Percentiles rank a stretch among this genome's conserved stretches.
Conservation (phyloP, 345 rosid genomes). For the Gossypium herbaceum region DNA sequence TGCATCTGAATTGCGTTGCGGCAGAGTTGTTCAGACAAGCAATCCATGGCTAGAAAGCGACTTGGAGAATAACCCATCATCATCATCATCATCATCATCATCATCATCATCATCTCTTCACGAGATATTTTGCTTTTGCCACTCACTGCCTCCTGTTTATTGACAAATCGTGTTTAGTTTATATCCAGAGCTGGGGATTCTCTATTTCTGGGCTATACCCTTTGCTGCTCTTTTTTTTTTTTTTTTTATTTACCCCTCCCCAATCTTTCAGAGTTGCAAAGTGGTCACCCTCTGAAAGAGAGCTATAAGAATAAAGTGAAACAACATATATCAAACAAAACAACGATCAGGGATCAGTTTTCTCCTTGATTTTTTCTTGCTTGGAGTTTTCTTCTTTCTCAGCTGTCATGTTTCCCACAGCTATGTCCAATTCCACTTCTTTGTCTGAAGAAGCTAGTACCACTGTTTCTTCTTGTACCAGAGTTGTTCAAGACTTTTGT, state of each 20-base stretch:
- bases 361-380: slow-evolving; percentile 26
- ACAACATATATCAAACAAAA: slow-evolving; percentile 21
- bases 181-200: slow-evolving; percentile 42
- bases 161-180: slow-evolving; percentile 32
- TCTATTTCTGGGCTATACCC: slow-evolving; percentile 26
- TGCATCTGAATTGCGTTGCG: slow-evolving; percentile 36
- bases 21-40: slow-evolving; percentile 45
- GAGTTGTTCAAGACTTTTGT: slow-evolving; percentile 45
- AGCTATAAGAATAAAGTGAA: background rate
- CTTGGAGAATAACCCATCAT: slow-evolving; percentile 59
- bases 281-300: slow-evolving; percentile 15
- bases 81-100: too few species aligned
- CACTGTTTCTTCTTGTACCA: slow-evolving; percentile 50
- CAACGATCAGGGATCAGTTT: slow-evolving; percentile 6
- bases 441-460: slow-evolving; percentile 61
- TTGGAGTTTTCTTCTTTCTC: slow-evolving; percentile 43
- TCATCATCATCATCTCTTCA: slow-evolving; percentile 51
- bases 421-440: slow-evolving; percentile 57
- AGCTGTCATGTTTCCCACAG: slow-evolving; percentile 51
- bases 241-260: slow-evolving; percentile 15
- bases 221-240: background rate
- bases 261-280: slow-evolving; percentile 22
- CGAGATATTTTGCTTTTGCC: slow-evolving; percentile 52
- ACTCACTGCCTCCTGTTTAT: slow-evolving; percentile 43
- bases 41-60: slow-evolving; percentile 60